These are phyloP conservation scores for Crithidia fasciculata DNA, from an alignment of 208 protist genomes.

Conservation along the genomic window DNA sequence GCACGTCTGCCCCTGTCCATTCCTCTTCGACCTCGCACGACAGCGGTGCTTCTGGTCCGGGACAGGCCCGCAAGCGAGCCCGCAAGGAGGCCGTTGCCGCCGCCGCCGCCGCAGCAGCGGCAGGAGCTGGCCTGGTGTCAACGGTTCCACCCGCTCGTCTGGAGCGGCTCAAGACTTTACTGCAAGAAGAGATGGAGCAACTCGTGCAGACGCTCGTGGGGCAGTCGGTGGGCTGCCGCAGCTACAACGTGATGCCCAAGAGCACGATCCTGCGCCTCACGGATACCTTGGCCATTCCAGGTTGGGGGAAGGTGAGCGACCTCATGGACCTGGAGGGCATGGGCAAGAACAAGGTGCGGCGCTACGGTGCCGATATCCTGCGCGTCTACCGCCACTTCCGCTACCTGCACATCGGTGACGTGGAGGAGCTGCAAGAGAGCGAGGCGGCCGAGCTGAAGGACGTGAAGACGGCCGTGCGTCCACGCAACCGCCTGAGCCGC, in stretches of 20 bases:
- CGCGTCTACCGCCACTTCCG: constrained; percentile 81
- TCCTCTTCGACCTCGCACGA: background rate
- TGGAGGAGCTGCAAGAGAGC: constrained; percentile 57
- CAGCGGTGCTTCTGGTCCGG: background rate
- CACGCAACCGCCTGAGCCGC: constrained; percentile 51
- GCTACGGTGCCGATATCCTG: constrained; percentile 83
- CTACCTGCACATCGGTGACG: constrained; percentile 81
- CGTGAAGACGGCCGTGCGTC: constrained; percentile 49
- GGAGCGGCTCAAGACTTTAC: constrained; percentile 46
- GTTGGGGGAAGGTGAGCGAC: constrained; percentile 74
- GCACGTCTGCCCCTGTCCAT: no score
- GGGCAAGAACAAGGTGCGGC: constrained; percentile 89
- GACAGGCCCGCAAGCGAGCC: constrained; percentile 20
- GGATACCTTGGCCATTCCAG: constrained; percentile 58
- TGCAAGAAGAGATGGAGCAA: constrained; percentile 69
- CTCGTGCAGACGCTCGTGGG: constrained; percentile 81
- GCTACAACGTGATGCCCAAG: constrained; percentile 88
- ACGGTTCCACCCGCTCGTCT: constrained; percentile 59
- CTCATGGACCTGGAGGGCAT: constrained; percentile 85
- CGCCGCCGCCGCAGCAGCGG: background rate
- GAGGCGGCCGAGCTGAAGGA: constrained; percentile 67
- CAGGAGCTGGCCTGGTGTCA: constrained; percentile 4
- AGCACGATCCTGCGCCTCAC: constrained; percentile 82
- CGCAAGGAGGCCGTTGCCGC: constrained; percentile 14
- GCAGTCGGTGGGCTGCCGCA: constrained; percentile 68